Evolutionary conservation across 164 flowering plant genomes (phyloP).

Genomic region (grape (Vitis vinifera)): ASM3070453v1 NC_081809.1:6808001-6808500

Average conservation of each 20-base stretch:
- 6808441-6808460: background rate
- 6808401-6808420: constrained; percentile 30
- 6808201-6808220: too few species aligned
- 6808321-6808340: constrained; percentile 6
- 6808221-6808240: too few species aligned
- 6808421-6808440: constrained; percentile 12
- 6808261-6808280: constrained; percentile 1
- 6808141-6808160: constrained; percentile 6
- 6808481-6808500: constrained; percentile 50
- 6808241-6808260: background rate
- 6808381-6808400: too few species aligned
- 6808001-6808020: too few species aligned
- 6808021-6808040: too few species aligned
- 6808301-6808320: constrained; percentile 3
- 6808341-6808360: constrained; percentile 17
- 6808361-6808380: background rate
- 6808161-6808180: constrained; percentile 4
- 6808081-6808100: too few species aligned
- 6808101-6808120: too few species aligned
- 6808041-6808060: too few species aligned
- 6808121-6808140: too few species aligned
- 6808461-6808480: background rate
- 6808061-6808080: too few species aligned
- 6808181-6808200: too few species aligned
- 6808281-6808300: background rate